Conservation (phyloP, 192 early-diverging fungal genomes). For the Coemansia erecta region DNA sequence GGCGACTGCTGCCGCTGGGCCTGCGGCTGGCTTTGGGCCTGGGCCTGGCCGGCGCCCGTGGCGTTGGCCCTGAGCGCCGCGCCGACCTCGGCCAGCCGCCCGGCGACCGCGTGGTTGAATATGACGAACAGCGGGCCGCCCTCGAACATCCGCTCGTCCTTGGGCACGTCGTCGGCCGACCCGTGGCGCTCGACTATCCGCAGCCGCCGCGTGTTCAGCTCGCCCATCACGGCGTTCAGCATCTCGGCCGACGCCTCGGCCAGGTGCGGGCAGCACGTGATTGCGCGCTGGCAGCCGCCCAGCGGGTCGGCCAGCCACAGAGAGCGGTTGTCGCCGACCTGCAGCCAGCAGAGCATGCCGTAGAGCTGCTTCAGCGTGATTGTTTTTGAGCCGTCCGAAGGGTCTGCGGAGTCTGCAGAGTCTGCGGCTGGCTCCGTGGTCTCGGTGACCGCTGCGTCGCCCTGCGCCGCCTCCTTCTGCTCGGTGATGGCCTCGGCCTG, state of each 20-base stretch:
- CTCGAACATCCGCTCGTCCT: constrained; percentile 22
- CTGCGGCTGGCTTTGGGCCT: not conserved
- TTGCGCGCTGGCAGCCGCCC: constrained; percentile 19
- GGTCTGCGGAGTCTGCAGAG: not conserved
- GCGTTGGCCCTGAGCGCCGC: constrained; percentile 3
- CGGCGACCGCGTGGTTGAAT: constrained; percentile 20
- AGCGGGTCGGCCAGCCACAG: constrained; percentile 18
- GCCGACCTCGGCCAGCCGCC: not conserved
- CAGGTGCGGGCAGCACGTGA: constrained; percentile 26
- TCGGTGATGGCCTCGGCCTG: not conserved
- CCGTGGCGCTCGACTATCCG: constrained; percentile 10
- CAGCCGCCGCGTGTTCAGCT: constrained; percentile 6
- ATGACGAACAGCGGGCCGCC: constrained; percentile 37
- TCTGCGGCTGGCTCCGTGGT: not conserved
- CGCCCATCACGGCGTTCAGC: constrained; percentile 15
- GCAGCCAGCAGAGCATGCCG: constrained; percentile 45
- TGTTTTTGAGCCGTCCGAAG: constrained; percentile 2
- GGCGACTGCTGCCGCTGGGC: constrained; percentile 2
- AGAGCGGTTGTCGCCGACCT: constrained; percentile 18
- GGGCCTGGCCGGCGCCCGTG: not conserved
- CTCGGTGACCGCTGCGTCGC: too few relatives aligned
- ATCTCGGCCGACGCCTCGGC: constrained; percentile 5
- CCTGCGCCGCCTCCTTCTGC: too few relatives aligned
- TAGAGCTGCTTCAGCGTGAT: constrained; percentile 37
- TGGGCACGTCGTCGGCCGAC: constrained; percentile 14